Percentiles rank a stretch among this genome's conserved stretches.
Conservation (phyloP, 768 basidiomycete genomes). For the Infundibulicybe gibba region DNA sequence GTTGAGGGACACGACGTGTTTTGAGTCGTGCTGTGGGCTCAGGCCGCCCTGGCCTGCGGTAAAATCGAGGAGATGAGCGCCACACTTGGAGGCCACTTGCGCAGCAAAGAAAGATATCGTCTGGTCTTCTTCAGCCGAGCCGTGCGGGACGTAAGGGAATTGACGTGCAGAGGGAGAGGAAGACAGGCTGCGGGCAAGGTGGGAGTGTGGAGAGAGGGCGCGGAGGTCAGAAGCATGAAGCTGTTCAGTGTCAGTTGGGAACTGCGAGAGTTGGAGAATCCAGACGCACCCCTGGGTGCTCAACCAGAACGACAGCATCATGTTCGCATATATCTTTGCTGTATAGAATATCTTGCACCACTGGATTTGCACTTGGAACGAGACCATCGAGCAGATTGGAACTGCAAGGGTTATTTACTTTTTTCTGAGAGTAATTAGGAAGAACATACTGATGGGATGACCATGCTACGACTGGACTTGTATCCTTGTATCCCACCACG, state of each 20-base stretch:
- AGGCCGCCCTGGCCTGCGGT: constrained; percentile 30
- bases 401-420: constrained; percentile 24
- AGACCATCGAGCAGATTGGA: constrained; percentile 44
- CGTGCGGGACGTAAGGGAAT: constrained; percentile 52
- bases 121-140: constrained; percentile 7
- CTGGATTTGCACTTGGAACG: constrained; percentile 25
- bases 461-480: constrained; percentile 68
- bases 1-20: constrained; percentile 54
- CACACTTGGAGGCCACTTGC: constrained; percentile 49
- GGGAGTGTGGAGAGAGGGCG: constrained; percentile 46
- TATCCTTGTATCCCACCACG: constrained; percentile 56
- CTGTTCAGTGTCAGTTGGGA: constrained; percentile 28
- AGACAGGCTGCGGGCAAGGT: constrained; percentile 42
- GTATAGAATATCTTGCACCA: constrained; percentile 42
- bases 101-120: constrained; percentile 34
- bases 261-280: not conserved
- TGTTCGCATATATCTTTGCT: constrained; percentile 52
- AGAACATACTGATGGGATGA: constrained; percentile 55
- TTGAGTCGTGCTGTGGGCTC: no score
- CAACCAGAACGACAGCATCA: constrained; percentile 63
- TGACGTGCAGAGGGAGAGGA: constrained; percentile 54
- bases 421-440: not conserved
- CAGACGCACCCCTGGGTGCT: constrained; percentile 67
- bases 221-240: constrained; percentile 78
- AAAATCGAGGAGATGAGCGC: constrained; percentile 42